Conservation (phyloP, 257 asterid species). For the Primulina tabacum region DNA sequence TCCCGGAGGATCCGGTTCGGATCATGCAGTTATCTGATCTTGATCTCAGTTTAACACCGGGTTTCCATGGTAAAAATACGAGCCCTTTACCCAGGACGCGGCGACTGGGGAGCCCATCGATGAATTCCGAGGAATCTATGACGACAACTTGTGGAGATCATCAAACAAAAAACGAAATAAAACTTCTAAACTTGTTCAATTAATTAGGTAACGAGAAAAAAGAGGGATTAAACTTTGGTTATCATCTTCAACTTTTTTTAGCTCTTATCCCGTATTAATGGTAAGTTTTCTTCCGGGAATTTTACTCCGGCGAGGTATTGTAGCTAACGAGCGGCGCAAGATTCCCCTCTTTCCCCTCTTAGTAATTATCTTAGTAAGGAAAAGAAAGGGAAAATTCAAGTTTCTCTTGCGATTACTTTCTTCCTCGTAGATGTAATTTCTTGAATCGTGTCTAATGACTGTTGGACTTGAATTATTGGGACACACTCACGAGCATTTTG, state of each 20-base stretch:
- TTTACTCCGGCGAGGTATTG: slow-evolving; percentile 39
- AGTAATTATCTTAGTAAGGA: slow-evolving; percentile 15
- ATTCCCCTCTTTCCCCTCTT: slow-evolving; percentile 34
- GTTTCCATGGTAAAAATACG: slow-evolving; percentile 20
- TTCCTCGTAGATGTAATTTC: not conserved
- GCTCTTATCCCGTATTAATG: not conserved
- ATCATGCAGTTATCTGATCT: slow-evolving; percentile 51
- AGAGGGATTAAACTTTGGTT: slow-evolving; percentile 9
- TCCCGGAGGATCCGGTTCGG: slow-evolving; percentile 28
- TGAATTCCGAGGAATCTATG: slow-evolving; percentile 65
- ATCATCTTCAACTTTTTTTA: slow-evolving; percentile 1
- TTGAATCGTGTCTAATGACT: not conserved
- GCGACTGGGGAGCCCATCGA: slow-evolving; percentile 51
- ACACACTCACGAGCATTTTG: not conserved
- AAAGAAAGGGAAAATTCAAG: slow-evolving; percentile 49
- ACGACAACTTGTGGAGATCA: slow-evolving; percentile 44
- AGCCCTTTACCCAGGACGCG: slow-evolving; percentile 26
- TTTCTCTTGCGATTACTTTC: slow-evolving; percentile 30
- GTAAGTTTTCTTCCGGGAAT: slow-evolving; percentile 25
- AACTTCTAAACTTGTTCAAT: slow-evolving; percentile 56
- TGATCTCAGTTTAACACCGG: slow-evolving; percentile 52
- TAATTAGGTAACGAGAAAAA: slow-evolving; percentile 7
- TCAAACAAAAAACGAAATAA: slow-evolving; percentile 29
- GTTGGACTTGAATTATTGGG: slow-evolving; percentile 24
- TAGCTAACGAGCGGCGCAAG: slow-evolving; percentile 49